These are phyloP conservation scores for Talaromyces sp. DNA, from an alignment of 2,329 filamentous ascomycete species.

Conservation along the genomic window DNA sequence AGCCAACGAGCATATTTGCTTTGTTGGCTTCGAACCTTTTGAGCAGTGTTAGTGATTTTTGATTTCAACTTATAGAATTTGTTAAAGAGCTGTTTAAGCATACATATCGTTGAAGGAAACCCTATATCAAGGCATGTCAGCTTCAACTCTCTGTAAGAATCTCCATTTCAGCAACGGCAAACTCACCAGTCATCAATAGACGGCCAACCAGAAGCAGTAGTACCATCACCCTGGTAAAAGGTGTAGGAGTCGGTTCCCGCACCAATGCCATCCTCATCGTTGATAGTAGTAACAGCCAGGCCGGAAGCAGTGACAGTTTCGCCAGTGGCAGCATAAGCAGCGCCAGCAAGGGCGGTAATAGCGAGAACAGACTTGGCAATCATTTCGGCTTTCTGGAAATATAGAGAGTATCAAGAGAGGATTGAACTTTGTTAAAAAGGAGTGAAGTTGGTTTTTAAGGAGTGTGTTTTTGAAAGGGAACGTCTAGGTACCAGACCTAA, in stretches of 20 bases:
- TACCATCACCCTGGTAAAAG: conserved; percentile 25
- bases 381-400: not conserved
- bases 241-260: conserved; percentile 20
- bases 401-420: not conserved
- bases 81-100: not conserved
- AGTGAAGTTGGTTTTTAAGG: not conserved
- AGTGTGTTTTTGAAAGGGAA: conserved; percentile 9
- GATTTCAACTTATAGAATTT: not conserved
- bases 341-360: conserved; percentile 14
- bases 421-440: not conserved
- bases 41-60: not conserved
- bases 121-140: conserved; percentile 6
- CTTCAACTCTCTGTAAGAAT: not conserved
- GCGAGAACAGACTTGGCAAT: conserved; percentile 11
- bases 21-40: conserved; percentile 18
- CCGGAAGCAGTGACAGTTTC: conserved; percentile 19
- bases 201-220: conserved; percentile 24
- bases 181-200: conserved; percentile 22
- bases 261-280: conserved; percentile 18
- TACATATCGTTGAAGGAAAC: conserved; percentile 23
- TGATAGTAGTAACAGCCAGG: conserved; percentile 15
- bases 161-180: not conserved
- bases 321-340: conserved; percentile 15
- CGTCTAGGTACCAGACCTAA: conserved; percentile 18
- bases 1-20: conserved; percentile 9